A percentile compares a stretch with the other conserved stretches of the same genome.
These are phyloP conservation scores for Sphagnum tenellum DNA, from an alignment of 225 moss, liverwort and hornwort species.

Conservation along the genomic window DNA sequence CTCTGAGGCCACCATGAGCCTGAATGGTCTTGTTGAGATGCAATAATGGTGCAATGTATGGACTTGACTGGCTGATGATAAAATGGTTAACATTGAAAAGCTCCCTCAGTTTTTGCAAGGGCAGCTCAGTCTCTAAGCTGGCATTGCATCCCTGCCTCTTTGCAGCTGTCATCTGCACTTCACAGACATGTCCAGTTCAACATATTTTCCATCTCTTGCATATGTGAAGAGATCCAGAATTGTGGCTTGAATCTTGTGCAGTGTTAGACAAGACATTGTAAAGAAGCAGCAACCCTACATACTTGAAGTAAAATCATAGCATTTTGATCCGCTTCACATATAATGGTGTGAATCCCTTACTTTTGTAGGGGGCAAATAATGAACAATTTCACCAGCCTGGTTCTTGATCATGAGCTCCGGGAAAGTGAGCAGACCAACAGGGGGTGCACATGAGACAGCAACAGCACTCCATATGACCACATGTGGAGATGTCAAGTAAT, in stretches of 20 bases:
- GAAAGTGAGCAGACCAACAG: conserved; percentile 27
- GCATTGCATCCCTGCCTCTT: conserved; percentile 12
- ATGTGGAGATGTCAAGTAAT: conserved; percentile 54
- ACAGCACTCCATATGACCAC: conserved; percentile 67
- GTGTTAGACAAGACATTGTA: no score
- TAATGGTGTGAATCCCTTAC: conserved; percentile 6
- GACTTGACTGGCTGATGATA: conserved; percentile 10
- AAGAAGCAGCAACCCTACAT: no score
- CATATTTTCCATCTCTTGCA: no score
- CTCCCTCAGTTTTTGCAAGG: conserved; percentile 12
- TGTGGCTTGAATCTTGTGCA: no score
- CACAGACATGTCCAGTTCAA: no score
- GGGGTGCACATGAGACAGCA: conserved; percentile 44
- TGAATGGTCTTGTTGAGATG: conserved; percentile 4
- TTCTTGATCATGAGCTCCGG: conserved; percentile 56
- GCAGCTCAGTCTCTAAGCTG: conserved; percentile 12
- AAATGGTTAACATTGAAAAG: conserved; percentile 13
- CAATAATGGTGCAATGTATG: conserved; percentile 10
- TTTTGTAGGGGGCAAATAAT: conserved; percentile 27
- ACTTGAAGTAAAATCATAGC: no score
- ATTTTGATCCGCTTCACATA: no score
- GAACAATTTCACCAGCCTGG: conserved; percentile 26
- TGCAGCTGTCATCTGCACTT: not conserved
- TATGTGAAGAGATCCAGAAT: no score
- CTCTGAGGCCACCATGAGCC: conserved; percentile 2